phyloP scores from a whole-genome alignment of 2,329 filamentous ascomycete species.

The Paracorniculantispora psalliotae region DNA sequence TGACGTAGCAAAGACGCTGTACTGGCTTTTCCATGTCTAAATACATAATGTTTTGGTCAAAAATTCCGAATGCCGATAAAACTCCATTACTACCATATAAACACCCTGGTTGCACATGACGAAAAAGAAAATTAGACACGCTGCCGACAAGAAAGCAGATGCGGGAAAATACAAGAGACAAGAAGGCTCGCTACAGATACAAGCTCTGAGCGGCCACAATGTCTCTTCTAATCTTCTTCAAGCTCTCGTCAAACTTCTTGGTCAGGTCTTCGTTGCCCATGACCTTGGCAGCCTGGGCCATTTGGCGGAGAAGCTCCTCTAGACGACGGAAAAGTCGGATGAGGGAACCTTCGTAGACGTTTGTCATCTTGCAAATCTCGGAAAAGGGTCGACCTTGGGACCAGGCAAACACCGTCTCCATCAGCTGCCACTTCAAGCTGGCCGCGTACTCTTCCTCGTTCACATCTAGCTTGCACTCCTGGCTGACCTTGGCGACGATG shows the following conservation, averaged over 20 bases:
- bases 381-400: constrained; percentile 84
- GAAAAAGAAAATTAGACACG: not conserved
- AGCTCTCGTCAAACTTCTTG: constrained; percentile 81
- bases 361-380: constrained; percentile 98
- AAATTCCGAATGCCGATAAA: constrained; percentile 4
- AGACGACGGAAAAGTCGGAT: constrained; percentile 94
- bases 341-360: constrained; percentile 92
- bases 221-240: constrained; percentile 83
- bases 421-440: constrained; percentile 88
- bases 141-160: not conserved
- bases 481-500: constrained; percentile 85
- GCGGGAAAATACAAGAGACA: not conserved
- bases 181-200: constrained; percentile 61
- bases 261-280: constrained; percentile 96
- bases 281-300: constrained; percentile 91
- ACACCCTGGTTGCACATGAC: constrained; percentile 14
- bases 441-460: constrained; percentile 92
- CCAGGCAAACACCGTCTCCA: constrained; percentile 95
- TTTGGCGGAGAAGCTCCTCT: constrained; percentile 89
- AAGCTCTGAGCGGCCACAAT: constrained; percentile 93
- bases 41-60: not conserved
- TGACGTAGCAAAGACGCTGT: not conserved
- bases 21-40: not conserved
- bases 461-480: constrained; percentile 89
- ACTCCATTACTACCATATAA: constrained; percentile 10